These are phyloP conservation scores for Dothistroma pini DNA, from an alignment of 2,329 filamentous ascomycete species.

Conservation along the genomic window DNA sequence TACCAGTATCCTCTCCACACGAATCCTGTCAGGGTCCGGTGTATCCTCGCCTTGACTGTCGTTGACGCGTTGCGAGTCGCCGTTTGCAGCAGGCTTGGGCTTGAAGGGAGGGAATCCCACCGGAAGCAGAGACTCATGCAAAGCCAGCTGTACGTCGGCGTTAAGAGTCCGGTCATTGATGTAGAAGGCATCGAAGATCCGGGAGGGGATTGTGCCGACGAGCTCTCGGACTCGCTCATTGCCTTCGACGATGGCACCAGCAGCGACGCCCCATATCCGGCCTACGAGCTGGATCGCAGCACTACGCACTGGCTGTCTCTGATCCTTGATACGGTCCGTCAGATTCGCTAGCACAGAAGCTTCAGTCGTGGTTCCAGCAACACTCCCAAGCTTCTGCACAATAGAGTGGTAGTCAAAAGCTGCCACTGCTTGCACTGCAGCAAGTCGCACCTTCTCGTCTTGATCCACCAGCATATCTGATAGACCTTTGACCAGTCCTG, in stretches of 20 bases:
- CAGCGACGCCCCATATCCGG: conserved; percentile 89
- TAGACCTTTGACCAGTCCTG: conserved; percentile 64
- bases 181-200: conserved; percentile 83
- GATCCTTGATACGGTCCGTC: conserved; percentile 84
- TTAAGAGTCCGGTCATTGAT: conserved; percentile 86
- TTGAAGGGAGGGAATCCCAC: conserved; percentile 77
- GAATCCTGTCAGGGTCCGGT: conserved; percentile 68
- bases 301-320: conserved; percentile 72
- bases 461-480: conserved; percentile 79
- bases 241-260: conserved; percentile 78
- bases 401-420: conserved; percentile 77
- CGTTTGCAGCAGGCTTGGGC: conserved; percentile 44
- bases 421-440: conserved; percentile 81
- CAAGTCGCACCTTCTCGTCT: conserved; percentile 86
- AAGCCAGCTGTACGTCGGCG: conserved; percentile 73
- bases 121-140: conserved; percentile 86
- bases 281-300: conserved; percentile 82
- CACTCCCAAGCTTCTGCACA: conserved; percentile 72
- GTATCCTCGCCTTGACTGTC: conserved; percentile 52
- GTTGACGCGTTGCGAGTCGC: conserved; percentile 58
- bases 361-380: conserved; percentile 69
- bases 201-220: conserved; percentile 77
- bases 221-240: conserved; percentile 71
- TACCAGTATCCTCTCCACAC: conserved; percentile 78
- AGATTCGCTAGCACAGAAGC: conserved; percentile 78